Conservation (phyloP, 768 basidiomycete species). For the Xanthoconium stramineum region DNA sequence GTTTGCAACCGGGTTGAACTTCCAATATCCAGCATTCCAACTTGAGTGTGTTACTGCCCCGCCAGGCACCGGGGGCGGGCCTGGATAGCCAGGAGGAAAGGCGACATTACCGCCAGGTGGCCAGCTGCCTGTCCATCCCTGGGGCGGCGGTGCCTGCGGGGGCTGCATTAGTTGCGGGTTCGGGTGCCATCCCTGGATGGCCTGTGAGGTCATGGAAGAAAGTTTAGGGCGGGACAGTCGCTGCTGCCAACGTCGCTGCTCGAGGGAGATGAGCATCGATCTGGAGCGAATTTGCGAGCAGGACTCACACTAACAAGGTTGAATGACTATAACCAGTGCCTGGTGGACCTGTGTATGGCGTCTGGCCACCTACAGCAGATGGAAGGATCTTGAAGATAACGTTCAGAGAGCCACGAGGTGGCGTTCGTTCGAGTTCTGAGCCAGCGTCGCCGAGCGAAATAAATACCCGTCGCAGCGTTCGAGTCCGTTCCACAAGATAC, state of each 20-base stretch:
- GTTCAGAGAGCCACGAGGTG: background rate
- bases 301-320: slow-evolving; percentile 1
- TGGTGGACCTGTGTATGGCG: background rate
- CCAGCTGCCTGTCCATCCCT: slow-evolving; percentile 39
- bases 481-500: slow-evolving; percentile 12
- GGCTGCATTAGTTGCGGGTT: slow-evolving; percentile 34
- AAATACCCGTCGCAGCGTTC: slow-evolving; percentile 6
- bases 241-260: background rate
- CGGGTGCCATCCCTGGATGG: slow-evolving; percentile 30
- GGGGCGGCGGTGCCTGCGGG: slow-evolving; percentile 16
- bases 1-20: slow-evolving; percentile 42
- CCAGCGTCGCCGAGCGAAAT: background rate
- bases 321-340: background rate
- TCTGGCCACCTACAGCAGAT: background rate
- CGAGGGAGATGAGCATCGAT: slow-evolving; percentile 9
- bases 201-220: slow-evolving; percentile 23
- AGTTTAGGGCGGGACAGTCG: background rate
- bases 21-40: slow-evolving; percentile 57
- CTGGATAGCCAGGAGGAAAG: slow-evolving; percentile 36
- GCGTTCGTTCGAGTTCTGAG: background rate
- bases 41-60: slow-evolving; percentile 40
- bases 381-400: background rate
- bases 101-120: slow-evolving; percentile 28
- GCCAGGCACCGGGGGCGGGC: slow-evolving; percentile 55
- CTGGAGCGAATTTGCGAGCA: background rate